These are phyloP conservation scores for Wickerhamiella musiphila DNA, from an alignment of 805 yeast species.

Conservation along the genomic window DNA sequence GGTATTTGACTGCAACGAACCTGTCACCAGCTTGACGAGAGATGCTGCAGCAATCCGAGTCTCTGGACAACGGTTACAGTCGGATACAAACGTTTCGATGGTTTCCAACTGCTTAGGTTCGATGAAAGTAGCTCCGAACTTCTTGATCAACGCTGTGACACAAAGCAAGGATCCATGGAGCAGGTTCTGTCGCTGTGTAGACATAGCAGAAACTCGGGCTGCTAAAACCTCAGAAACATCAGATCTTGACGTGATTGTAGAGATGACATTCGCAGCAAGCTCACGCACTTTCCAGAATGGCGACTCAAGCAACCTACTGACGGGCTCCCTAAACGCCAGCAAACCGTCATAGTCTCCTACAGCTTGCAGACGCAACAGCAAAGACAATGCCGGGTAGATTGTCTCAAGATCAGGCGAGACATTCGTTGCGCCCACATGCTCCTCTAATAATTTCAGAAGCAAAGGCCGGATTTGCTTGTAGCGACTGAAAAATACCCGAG, in stretches of 20 bases:
- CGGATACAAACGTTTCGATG: not conserved
- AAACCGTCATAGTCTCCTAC: constrained; percentile 38
- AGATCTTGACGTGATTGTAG: constrained; percentile 26
- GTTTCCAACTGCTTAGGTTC: too few relatives aligned
- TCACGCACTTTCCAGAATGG: constrained; percentile 73
- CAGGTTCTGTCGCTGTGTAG: constrained; percentile 1
- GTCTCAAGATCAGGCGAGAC: constrained; percentile 26
- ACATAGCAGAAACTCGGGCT: constrained; percentile 14
- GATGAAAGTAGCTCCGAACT: too few relatives aligned
- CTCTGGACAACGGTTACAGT: too few relatives aligned
- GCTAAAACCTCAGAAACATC: constrained; percentile 18
- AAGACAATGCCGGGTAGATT: constrained; percentile 57
- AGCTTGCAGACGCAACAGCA: constrained; percentile 51
- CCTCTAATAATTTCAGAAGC: constrained; percentile 24
- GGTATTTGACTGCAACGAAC: too few relatives aligned
- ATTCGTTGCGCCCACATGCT: constrained; percentile 8
- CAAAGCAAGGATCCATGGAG: constrained; percentile 6
- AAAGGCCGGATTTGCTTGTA: constrained; percentile 36
- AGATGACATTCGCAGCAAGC: constrained; percentile 58
- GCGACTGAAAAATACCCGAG: constrained; percentile 54
- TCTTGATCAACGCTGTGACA: constrained; percentile 1
- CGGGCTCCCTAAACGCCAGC: constrained; percentile 32
- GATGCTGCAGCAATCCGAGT: too few relatives aligned
- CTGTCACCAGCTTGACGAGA: too few relatives aligned
- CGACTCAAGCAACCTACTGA: constrained; percentile 33